These are phyloP conservation scores for Pleurotus sapidus DNA, from an alignment of 768 basidiomycete genomes.

Conservation along the genomic window DNA sequence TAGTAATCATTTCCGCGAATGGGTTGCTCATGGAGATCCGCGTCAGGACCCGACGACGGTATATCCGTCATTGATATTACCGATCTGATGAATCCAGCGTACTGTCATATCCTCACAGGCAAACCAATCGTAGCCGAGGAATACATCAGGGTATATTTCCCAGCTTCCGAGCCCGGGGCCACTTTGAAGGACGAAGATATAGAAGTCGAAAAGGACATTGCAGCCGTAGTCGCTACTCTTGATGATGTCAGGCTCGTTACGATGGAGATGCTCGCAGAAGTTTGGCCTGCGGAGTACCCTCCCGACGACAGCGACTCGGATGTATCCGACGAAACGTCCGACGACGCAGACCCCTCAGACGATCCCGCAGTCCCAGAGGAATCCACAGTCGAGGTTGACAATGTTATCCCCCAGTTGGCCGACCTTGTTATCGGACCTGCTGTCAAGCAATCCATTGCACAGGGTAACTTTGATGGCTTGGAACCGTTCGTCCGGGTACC, in stretches of 20 bases:
- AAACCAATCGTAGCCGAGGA: neutral
- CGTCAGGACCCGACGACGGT: slow-evolving; percentile 29
- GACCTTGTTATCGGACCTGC: slow-evolving; percentile 25
- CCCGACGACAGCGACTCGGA: neutral
- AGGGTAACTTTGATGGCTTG: slow-evolving; percentile 18
- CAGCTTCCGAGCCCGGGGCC: neutral
- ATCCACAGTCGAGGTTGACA: neutral
- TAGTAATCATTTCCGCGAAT: slow-evolving; percentile 2
- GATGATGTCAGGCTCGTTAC: neutral
- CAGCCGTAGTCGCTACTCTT: neutral
- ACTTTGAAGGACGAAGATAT: too few species aligned
- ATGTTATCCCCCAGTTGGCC: slow-evolving; percentile 18
- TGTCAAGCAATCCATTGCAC: slow-evolving; percentile 19
- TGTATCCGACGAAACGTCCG: too few species aligned
- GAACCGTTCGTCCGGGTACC: slow-evolving; percentile 26
- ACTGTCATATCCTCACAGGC: slow-evolving; percentile 18
- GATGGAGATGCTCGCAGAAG: slow-evolving; percentile 3
- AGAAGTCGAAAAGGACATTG: neutral
- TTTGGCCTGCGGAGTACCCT: slow-evolving; percentile 3
- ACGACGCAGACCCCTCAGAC: neutral
- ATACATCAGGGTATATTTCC: neutral
- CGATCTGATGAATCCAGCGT: slow-evolving; percentile 22
- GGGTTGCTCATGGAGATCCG: neutral
- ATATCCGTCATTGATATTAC: slow-evolving; percentile 32
- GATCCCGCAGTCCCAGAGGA: neutral